Evolutionary conservation across 1,284 basidiomycete species (phyloP).

Genomic region (Heterobasidion occidentale): DNA sequence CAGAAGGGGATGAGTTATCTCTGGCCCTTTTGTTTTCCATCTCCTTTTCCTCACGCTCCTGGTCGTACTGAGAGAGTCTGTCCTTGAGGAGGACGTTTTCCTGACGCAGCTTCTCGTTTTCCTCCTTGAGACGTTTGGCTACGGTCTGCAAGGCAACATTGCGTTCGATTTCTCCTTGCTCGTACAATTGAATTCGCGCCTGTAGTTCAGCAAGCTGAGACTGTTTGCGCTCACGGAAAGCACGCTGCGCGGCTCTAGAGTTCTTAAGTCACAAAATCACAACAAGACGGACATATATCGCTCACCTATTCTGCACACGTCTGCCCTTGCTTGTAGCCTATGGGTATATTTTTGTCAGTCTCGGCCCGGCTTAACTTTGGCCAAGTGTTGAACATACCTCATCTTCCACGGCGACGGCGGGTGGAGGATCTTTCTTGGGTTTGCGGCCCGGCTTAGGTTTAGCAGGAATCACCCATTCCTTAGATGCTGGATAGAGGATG

Average conservation of each 20-base stretch:
- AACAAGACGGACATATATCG: slow-evolving; percentile 3
- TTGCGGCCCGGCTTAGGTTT: slow-evolving; percentile 88
- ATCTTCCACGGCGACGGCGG: slow-evolving; percentile 29
- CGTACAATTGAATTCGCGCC: slow-evolving; percentile 79
- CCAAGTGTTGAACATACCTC: slow-evolving; percentile 28
- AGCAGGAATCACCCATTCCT: slow-evolving; percentile 87
- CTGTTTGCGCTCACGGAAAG: slow-evolving; percentile 87
- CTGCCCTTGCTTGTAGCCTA: slow-evolving; percentile 50
- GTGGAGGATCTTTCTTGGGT: slow-evolving; percentile 61
- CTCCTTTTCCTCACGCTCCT: slow-evolving; percentile 27
- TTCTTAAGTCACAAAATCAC: background rate
- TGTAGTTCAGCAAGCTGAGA: slow-evolving; percentile 87
- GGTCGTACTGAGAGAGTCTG: slow-evolving; percentile 46
- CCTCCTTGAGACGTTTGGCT: slow-evolving; percentile 82
- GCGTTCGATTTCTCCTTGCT: slow-evolving; percentile 85
- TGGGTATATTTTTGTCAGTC: too few relatives aligned
- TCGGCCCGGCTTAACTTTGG: too few relatives aligned
- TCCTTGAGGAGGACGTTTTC: slow-evolving; percentile 59
- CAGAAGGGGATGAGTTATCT: slow-evolving; percentile 32
- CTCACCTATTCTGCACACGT: slow-evolving; percentile 71
- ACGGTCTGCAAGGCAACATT: slow-evolving; percentile 82
- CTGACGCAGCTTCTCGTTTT: slow-evolving; percentile 67
- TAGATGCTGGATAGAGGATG: slow-evolving; percentile 50
- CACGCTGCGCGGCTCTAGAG: slow-evolving; percentile 79
- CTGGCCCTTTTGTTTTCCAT: slow-evolving; percentile 49